phyloP scores from a whole-genome alignment of 2,329 filamentous ascomycete species.

The Clarireedia homoeocarpa region DNA sequence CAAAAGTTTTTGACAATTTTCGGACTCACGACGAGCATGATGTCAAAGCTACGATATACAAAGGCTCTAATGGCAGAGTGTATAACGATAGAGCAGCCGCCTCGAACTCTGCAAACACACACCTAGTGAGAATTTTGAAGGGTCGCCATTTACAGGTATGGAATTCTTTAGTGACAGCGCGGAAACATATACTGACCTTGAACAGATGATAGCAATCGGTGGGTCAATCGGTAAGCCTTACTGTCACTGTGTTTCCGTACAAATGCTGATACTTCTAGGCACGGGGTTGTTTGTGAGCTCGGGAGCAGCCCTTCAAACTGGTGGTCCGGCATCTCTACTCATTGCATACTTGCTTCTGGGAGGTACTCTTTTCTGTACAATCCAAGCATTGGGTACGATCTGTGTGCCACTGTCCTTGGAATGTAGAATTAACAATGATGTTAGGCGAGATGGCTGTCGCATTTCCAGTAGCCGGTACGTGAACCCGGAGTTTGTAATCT shows the following conservation, averaged over 20 bases:
- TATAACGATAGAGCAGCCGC: conserved; percentile 58
- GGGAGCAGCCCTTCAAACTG: conserved; percentile 59
- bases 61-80: conserved; percentile 28
- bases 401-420: not conserved
- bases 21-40: conserved; percentile 15
- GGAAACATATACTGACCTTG: not conserved
- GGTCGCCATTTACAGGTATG: conserved; percentile 57
- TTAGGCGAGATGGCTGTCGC: conserved; percentile 78
- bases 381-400: conserved; percentile 58
- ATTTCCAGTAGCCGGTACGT: conserved; percentile 77
- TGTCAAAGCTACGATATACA: conserved; percentile 11
- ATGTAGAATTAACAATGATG: not conserved
- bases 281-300: conserved; percentile 85
- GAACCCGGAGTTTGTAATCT: no score
- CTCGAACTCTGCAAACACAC: conserved; percentile 60
- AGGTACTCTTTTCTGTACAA: conserved; percentile 81
- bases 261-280: conserved; percentile 36
- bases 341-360: conserved; percentile 76
- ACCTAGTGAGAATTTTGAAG: conserved; percentile 70
- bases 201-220: conserved; percentile 94
- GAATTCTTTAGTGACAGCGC: no score
- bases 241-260: not conserved
- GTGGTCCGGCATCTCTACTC: conserved; percentile 71
- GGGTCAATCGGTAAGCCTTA: conserved; percentile 67
- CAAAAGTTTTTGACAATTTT: conserved; percentile 24